Evolutionary conservation across 768 basidiomycete species (phyloP).

Genomic region (Hysterangium stoloniferum): DNA sequence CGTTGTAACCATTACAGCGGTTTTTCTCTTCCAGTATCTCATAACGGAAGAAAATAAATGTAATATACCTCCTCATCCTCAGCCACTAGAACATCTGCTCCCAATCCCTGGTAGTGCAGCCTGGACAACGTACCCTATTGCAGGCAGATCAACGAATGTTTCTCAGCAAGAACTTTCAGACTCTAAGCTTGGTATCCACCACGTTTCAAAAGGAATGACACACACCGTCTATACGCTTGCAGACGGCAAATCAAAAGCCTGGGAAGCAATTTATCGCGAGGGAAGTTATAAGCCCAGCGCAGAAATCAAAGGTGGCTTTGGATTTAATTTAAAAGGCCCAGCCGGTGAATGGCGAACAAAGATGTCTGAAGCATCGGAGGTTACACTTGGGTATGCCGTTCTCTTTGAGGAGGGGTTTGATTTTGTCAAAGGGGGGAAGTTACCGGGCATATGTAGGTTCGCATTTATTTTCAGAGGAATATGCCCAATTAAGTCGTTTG

Average conservation of each 20-base stretch:
- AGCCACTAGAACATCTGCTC: neutral
- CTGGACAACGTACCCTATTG: constrained; percentile 3
- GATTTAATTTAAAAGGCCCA: constrained; percentile 67
- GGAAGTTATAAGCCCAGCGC: constrained; percentile 49
- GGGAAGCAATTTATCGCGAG: constrained; percentile 46
- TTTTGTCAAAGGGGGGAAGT: constrained; percentile 64
- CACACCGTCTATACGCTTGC: constrained; percentile 16
- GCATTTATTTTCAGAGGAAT: neutral
- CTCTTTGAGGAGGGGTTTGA: constrained; percentile 55
- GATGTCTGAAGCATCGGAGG: constrained; percentile 31
- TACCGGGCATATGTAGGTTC: constrained; percentile 62
- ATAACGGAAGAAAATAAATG: too few species aligned
- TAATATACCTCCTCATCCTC: constrained; percentile 2
- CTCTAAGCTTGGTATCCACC: constrained; percentile 9
- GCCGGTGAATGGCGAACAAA: constrained; percentile 36
- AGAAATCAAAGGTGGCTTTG: constrained; percentile 48
- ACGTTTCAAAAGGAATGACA: constrained; percentile 4
- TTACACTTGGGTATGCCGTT: constrained; percentile 53
- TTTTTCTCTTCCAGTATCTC: too few species aligned
- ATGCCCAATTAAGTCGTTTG: constrained; percentile 7
- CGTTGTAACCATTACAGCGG: too few species aligned
- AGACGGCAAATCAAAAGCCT: constrained; percentile 39
- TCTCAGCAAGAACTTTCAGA: neutral
- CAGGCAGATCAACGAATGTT: neutral
- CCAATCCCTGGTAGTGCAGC: constrained; percentile 2